phyloP scores from a whole-genome alignment of 352 stramenopile species.

The Globisporangium takayamanum region DNA sequence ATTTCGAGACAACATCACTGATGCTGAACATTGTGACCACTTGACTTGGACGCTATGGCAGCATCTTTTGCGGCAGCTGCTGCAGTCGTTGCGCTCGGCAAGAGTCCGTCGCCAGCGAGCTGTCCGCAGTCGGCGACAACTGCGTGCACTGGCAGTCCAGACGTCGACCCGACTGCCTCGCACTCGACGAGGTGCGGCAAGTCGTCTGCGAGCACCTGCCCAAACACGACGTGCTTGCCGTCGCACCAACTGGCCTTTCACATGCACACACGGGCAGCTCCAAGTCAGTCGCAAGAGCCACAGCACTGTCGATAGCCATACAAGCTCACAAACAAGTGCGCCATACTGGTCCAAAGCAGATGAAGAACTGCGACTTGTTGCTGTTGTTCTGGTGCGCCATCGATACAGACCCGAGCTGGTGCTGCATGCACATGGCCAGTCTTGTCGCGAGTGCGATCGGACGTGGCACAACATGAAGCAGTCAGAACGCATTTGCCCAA shows the following conservation, averaged over 20 bases:
- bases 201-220: slow-evolving; percentile 87
- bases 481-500: too few species aligned
- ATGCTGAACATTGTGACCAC: neutral
- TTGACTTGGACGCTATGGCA: neutral
- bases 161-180: slow-evolving; percentile 40
- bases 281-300: neutral
- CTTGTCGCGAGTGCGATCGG: too few species aligned
- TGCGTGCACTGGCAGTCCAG: slow-evolving; percentile 36
- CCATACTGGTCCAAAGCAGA: slow-evolving; percentile 83
- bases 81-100: slow-evolving; percentile 12
- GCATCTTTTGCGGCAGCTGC: slow-evolving; percentile 5
- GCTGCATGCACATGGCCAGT: slow-evolving; percentile 28
- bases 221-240: slow-evolving; percentile 98
- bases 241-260: slow-evolving; percentile 84
- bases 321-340: neutral
- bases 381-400: slow-evolving; percentile 97
- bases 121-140: slow-evolving; percentile 56
- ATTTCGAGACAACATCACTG: neutral
- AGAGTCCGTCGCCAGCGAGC: slow-evolving; percentile 38
- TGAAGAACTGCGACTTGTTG: slow-evolving; percentile 99
- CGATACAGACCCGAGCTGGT: slow-evolving; percentile 89
- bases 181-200: slow-evolving; percentile 42
- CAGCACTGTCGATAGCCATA: neutral
- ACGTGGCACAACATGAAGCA: neutral
- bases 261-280: neutral